Evolutionary conservation across 2,329 filamentous ascomycete species (phyloP).

Genomic region (Paecilomyces fulvus): DNA sequence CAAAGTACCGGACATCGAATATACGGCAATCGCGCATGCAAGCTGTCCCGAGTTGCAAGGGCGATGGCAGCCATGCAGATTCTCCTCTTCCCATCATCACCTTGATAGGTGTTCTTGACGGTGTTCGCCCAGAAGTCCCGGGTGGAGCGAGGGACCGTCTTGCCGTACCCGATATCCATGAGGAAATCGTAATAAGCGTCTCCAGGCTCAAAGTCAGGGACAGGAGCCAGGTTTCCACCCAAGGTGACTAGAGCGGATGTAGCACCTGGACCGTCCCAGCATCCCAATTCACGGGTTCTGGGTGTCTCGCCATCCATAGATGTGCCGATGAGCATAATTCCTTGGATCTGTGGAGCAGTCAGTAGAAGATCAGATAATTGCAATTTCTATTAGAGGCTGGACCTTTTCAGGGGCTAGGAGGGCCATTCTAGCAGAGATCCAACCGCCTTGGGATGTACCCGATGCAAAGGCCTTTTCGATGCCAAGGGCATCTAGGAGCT

Average conservation of each 20-base stretch:
- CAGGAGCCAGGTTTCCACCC: conserved; percentile 26
- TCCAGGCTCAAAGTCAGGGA: conserved; percentile 31
- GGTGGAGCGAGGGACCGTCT: conserved; percentile 20
- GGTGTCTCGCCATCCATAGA: conserved; percentile 39
- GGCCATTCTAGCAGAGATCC: conserved; percentile 43
- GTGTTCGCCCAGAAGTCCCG: conserved; percentile 33
- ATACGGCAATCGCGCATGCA: conserved; percentile 35
- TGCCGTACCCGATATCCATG: conserved; percentile 39
- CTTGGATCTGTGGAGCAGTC: conserved; percentile 28
- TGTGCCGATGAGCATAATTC: conserved; percentile 42
- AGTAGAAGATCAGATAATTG: not conserved
- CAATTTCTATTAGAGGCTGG: conserved; percentile 2
- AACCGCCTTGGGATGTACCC: conserved; percentile 43
- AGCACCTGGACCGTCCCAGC: conserved; percentile 34
- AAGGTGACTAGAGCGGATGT: conserved; percentile 24
- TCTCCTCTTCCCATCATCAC: conserved; percentile 37
- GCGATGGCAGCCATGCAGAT: conserved; percentile 40
- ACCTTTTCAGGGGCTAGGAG: conserved; percentile 38
- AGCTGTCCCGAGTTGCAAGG: conserved; percentile 37
- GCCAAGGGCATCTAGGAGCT: conserved; percentile 41
- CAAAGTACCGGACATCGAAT: conserved; percentile 41
- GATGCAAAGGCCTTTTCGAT: conserved; percentile 35
- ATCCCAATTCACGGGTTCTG: conserved; percentile 33
- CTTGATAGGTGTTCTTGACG: conserved; percentile 35
- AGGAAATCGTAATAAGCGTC: conserved; percentile 35